phyloP scores from a whole-genome alignment of 805 yeast genomes.

The Candida silvatica region DNA sequence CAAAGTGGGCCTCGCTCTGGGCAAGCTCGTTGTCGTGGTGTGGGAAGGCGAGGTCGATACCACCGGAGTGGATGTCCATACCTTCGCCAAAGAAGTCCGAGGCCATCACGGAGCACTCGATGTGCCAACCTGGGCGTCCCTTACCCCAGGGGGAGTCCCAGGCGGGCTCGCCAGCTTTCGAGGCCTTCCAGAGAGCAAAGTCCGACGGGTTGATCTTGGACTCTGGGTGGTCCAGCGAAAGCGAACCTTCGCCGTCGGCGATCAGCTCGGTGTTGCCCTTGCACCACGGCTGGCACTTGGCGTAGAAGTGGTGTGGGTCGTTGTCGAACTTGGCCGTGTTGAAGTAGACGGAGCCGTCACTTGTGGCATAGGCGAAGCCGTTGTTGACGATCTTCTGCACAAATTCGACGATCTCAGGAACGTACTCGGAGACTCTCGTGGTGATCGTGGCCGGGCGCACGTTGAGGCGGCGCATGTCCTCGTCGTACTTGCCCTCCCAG shows the following conservation, averaged over 20 bases:
- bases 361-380: conserved; percentile 78
- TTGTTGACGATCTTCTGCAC: conserved; percentile 66
- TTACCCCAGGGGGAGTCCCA: conserved; percentile 96
- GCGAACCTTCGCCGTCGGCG: conserved; percentile 92
- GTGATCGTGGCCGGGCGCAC: conserved; percentile 80
- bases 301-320: conserved; percentile 69
- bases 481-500: conserved; percentile 82
- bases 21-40: conserved; percentile 99
- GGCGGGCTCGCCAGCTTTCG: conserved; percentile 94
- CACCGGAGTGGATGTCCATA: conserved; percentile 96
- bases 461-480: conserved; percentile 79
- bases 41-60: conserved; percentile 95
- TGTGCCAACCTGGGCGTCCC: conserved; percentile 99
- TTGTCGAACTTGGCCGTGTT: conserved; percentile 79
- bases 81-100: conserved; percentile 72
- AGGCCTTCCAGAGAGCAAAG: conserved; percentile 94
- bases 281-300: conserved; percentile 98
- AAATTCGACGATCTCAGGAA: conserved; percentile 82
- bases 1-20: conserved; percentile 89
- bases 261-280: conserved; percentile 80
- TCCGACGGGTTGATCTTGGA: conserved; percentile 74
- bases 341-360: conserved; percentile 93
- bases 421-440: conserved; percentile 91
- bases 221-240: conserved; percentile 30
- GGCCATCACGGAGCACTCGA: conserved; percentile 99